Conservation (phyloP, 75 land plant genomes). For the Pinus taeda region DNA sequence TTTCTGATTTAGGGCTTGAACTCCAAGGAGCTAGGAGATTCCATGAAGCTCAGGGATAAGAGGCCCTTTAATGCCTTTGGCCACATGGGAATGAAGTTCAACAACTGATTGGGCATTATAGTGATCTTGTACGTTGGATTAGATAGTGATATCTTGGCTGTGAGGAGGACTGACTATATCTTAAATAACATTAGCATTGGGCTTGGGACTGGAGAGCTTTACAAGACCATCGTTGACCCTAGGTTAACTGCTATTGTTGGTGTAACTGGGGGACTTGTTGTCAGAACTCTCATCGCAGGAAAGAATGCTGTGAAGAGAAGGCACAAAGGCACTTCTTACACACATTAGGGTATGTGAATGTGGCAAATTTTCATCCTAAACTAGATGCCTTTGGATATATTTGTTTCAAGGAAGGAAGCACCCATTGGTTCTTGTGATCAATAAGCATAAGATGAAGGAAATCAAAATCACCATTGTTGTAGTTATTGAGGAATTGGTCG, state of each 20-base stretch:
- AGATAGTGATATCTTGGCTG: constrained; percentile 51
- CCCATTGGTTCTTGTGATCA: no score
- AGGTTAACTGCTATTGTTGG: constrained; percentile 83
- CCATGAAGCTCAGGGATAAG: constrained; percentile 67
- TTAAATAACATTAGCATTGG: constrained; percentile 68
- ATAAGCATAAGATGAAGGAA: no score
- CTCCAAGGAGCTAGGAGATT: constrained; percentile 60
- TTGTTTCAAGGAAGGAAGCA: no score
- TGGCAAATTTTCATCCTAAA: no score
- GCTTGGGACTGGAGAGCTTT: constrained; percentile 76
- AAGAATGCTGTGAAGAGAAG: constrained; percentile 33
- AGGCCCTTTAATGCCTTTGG: constrained; percentile 74
- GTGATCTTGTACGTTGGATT: constrained; percentile 79
- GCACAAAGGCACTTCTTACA: no score
- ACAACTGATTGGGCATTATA: constrained; percentile 67
- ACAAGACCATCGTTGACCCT: constrained; percentile 67
- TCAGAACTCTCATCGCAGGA: constrained; percentile 53
- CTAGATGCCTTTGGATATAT: no score
- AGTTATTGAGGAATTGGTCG: no score
- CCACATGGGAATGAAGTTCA: constrained; percentile 47
- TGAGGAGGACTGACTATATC: constrained; percentile 57
- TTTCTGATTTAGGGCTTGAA: constrained; percentile 51
- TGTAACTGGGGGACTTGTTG: constrained; percentile 77
- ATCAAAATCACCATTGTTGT: no score
- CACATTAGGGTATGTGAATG: no score